Evolutionary conservation across 768 basidiomycete species (phyloP), one percentile per base, ranked within the genome.

Genomic region (Astraeus odoratus): DNA sequence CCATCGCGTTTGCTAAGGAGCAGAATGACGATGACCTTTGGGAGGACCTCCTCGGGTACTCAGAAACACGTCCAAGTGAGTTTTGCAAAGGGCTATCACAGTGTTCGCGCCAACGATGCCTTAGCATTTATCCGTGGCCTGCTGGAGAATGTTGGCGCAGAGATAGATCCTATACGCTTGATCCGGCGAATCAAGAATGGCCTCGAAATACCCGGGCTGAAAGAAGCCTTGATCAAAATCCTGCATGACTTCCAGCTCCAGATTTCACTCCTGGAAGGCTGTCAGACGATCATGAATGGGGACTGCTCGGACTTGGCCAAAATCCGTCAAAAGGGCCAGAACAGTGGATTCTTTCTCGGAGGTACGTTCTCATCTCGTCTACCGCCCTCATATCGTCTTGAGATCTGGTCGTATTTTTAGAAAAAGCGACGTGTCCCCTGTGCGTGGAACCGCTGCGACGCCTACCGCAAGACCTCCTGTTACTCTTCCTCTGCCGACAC

Each of bases 1-100:
- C 95, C 3, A 98, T 99, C 56, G 95, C 97, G 47, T 99, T 99
- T 51, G 95, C 94, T 2, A 95, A 94, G 57, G 93, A 97, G 61
- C 95, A 97, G 62, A 85, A 83, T 42, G 96, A 98, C 51, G 85
- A 93, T 49, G 96, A 98, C 60, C 77, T 99, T 0, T 99, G 95
- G 96, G 95, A 98, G 56, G 95, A 98, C 59, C 74, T 99, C 8
- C 68, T 99, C 22, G 81, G 75, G 48, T 98, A 98, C 56, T 95
- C 94, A 0, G 96, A 98, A 63, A 94, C 88, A 9, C 73, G 92
- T 47, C 96, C 96, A 30, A 67, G 92, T 92, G 44, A 44, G 77
- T 62, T 4, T 10, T 36, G 26, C 10, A 24, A 50, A 23, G 1
- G 20, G 7, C 41, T 9, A 3, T 7, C 8, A 31, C 30, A 31